Conservation (phyloP, 2,329 filamentous ascomycete species). For the Ophiobolus disseminans region DNA sequence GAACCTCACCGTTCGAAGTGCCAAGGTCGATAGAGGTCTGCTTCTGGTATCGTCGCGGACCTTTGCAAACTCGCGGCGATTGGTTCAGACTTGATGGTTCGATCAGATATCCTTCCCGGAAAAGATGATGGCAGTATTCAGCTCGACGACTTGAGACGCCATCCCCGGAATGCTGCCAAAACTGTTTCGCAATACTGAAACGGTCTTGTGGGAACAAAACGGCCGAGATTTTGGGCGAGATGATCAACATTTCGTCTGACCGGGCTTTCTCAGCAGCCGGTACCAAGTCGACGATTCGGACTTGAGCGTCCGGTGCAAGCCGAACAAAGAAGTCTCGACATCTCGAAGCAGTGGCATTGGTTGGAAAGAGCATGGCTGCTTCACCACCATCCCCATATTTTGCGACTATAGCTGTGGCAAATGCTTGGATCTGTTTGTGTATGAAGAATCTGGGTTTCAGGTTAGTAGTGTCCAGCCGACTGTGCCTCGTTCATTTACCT, state of each 20-base stretch:
- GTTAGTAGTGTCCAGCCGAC: constrained; percentile 14
- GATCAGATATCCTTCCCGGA: constrained; percentile 72
- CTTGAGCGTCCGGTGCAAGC: constrained; percentile 62
- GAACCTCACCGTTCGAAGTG: constrained; percentile 48
- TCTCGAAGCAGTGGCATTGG: constrained; percentile 69
- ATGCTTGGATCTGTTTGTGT: constrained; percentile 78
- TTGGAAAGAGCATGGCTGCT: constrained; percentile 84
- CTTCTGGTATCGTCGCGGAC: constrained; percentile 81
- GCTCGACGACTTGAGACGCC: constrained; percentile 89
- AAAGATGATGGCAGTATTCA: constrained; percentile 82
- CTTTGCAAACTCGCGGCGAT: constrained; percentile 63
- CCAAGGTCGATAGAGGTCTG: constrained; percentile 59
- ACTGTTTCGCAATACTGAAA: constrained; percentile 82
- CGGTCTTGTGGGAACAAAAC: constrained; percentile 74
- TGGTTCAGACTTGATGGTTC: constrained; percentile 52
- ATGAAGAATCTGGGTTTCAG: constrained; percentile 77
- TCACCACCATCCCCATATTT: constrained; percentile 68
- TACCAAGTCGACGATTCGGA: constrained; percentile 68
- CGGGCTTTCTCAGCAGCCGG: constrained; percentile 64
- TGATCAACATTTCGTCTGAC: constrained; percentile 54
- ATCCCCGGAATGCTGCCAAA: constrained; percentile 96
- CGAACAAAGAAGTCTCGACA: constrained; percentile 76
- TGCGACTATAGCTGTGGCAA: constrained; percentile 72
- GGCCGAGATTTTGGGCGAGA: constrained; percentile 54
- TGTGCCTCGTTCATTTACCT: constrained; percentile 58